These are phyloP conservation scores for Rhodotorula kratochvilovae DNA, from an alignment of 768 basidiomycete genomes.

Conservation along the genomic window DNA sequence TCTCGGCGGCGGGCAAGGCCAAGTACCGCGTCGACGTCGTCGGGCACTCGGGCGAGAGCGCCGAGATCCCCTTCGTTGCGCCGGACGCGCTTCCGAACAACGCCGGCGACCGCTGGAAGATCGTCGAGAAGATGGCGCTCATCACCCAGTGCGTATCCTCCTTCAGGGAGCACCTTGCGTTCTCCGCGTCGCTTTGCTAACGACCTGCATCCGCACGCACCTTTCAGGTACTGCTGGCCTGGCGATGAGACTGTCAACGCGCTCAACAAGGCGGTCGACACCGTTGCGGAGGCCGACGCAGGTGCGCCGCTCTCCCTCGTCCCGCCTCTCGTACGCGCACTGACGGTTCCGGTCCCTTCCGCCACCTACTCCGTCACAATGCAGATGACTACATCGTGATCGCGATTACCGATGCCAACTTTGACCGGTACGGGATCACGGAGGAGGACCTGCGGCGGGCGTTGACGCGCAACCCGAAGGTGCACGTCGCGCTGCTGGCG, in stretches of 20 bases:
- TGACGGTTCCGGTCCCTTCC: not conserved
- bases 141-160: conserved; percentile 15
- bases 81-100: conserved; percentile 5
- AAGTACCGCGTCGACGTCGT: conserved; percentile 26
- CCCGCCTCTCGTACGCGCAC: not conserved
- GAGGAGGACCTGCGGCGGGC: not conserved
- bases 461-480: conserved; percentile 19
- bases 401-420: conserved; percentile 22
- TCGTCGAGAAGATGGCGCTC: conserved; percentile 21
- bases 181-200: too few species aligned
- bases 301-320: not conserved
- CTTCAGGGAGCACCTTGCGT: too few species aligned
- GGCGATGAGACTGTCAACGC: conserved; percentile 26
- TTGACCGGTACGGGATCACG: conserved; percentile 19
- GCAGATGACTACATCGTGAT: conserved; percentile 33
- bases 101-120: conserved; percentile 20
- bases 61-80: conserved; percentile 18
- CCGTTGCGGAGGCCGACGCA: not conserved
- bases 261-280: conserved; percentile 9
- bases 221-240: conserved; percentile 10
- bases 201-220: too few species aligned
- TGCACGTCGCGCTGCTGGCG: conserved; percentile 15
- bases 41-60: conserved; percentile 27
- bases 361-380: not conserved
- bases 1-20: conserved; percentile 6